Conservation (phyloP, 2,329 filamentous ascomycete species). For the Sclerotinia nivalis region DNA sequence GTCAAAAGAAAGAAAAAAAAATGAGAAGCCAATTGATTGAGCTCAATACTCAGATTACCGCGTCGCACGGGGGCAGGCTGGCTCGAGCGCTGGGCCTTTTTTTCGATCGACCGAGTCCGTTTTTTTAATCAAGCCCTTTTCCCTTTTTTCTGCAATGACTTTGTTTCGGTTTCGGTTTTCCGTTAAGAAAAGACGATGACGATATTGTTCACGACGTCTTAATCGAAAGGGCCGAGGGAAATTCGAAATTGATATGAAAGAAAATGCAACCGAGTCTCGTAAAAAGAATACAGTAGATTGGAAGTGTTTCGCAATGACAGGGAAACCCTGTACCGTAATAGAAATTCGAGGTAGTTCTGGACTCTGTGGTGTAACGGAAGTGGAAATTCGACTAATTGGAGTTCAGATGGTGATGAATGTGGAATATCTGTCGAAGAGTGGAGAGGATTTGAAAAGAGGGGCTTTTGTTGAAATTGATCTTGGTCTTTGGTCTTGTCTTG, state of each 20-base stretch:
- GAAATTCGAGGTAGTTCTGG: constrained; percentile 16
- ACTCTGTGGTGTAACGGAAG: constrained; percentile 15
- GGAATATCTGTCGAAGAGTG: constrained; percentile 4
- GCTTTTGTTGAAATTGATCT: constrained; percentile 2
- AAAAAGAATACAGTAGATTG: constrained; percentile 14
- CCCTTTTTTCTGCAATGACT: background rate
- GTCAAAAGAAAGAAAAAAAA: background rate
- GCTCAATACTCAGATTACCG: constrained; percentile 5
- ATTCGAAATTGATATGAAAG: background rate
- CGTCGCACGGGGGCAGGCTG: constrained; percentile 13
- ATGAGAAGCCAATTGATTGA: constrained; percentile 9
- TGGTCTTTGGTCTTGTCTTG: background rate
- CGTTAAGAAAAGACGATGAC: constrained; percentile 1
- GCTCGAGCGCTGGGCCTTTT: constrained; percentile 13
- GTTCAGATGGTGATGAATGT: constrained; percentile 15
- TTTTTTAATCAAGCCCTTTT: constrained; percentile 1
- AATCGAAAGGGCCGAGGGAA: constrained; percentile 7
- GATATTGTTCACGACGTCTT: constrained; percentile 11
- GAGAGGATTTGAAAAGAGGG: constrained; percentile 17
- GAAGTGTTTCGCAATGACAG: constrained; percentile 18
- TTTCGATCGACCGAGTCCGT: constrained; percentile 10
- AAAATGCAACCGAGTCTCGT: constrained; percentile 14
- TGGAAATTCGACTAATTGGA: constrained; percentile 11
- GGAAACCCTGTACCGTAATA: constrained; percentile 11
- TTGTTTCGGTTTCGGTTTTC: constrained; percentile 2